These are phyloP conservation scores for Cryptosporidium canis DNA, from an alignment of 169 alveolate genomes.

Conservation along the genomic window DNA sequence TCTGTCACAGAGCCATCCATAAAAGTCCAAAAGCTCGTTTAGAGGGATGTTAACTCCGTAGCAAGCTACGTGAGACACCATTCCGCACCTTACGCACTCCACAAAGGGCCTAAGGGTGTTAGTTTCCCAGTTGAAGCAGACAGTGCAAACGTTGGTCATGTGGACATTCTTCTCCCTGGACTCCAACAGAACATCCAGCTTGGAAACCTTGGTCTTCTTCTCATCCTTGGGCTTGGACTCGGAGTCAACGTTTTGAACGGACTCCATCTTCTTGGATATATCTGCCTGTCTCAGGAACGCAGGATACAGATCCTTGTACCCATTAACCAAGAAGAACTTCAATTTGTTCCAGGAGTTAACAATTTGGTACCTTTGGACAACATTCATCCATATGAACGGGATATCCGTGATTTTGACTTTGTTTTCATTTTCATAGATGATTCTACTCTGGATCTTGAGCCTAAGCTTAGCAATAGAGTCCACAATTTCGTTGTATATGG, in stretches of 20 bases:
- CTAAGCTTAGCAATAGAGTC: slow-evolving; percentile 20
- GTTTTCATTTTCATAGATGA: slow-evolving; percentile 38
- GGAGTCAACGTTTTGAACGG: not conserved
- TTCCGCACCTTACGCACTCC: slow-evolving; percentile 62
- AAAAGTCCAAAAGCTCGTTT: slow-evolving; percentile 47
- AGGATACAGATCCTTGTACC: slow-evolving; percentile 44
- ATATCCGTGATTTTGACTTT: slow-evolving; percentile 36
- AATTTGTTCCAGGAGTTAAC: slow-evolving; percentile 55
- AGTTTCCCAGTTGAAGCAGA: slow-evolving; percentile 63
- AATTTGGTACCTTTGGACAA: slow-evolving; percentile 42
- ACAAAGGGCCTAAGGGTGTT: slow-evolving; percentile 56
- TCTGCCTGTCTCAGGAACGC: slow-evolving; percentile 6
- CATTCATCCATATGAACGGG: slow-evolving; percentile 60
- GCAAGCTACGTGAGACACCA: slow-evolving; percentile 41
- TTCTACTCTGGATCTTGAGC: slow-evolving; percentile 18
- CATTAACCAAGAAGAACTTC: not conserved
- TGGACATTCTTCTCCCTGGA: not conserved
- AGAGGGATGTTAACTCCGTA: slow-evolving; percentile 51
- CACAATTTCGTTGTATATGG: slow-evolving; percentile 56
- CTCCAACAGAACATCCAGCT: not conserved
- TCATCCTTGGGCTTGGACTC: not conserved
- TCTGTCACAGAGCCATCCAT: slow-evolving; percentile 68
- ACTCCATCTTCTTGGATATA: not conserved
- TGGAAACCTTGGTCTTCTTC: not conserved
- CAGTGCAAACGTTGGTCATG: slow-evolving; percentile 29